Evolutionary conservation across 805 yeast species (phyloP).

Genomic region (Ogataea trehalophila): DNA sequence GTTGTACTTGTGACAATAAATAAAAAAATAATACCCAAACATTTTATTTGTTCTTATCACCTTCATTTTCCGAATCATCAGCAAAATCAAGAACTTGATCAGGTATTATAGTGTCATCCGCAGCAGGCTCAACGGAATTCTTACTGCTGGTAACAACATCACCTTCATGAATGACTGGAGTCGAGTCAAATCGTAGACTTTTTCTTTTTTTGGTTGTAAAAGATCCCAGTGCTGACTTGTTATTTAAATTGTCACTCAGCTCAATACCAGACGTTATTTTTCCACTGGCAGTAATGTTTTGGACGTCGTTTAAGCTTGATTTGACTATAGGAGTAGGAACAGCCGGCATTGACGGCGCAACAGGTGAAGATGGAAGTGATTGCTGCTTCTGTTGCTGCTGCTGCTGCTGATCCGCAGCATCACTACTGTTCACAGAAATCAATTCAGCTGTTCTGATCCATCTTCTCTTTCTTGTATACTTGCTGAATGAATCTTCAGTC

Average conservation of each 20-base stretch:
- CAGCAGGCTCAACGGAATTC: background rate
- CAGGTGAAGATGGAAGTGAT: conserved; percentile 3
- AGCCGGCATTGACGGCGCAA: conserved; percentile 1
- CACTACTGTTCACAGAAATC: conserved; percentile 34
- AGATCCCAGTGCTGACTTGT: background rate
- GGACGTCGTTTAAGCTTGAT: conserved; percentile 15
- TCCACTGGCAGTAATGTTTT: conserved; percentile 20
- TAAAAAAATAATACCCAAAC: no score
- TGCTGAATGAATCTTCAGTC: conserved; percentile 81
- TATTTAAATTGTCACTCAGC: background rate
- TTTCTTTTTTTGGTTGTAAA: conserved; percentile 19
- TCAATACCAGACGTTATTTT: conserved; percentile 16
- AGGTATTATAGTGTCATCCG: background rate
- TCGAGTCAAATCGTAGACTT: conserved; percentile 24
- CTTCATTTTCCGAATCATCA: background rate
- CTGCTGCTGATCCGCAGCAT: background rate
- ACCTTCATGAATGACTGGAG: conserved; percentile 14
- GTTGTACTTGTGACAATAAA: no score
- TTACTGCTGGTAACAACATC: conserved; percentile 1
- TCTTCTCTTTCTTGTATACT: conserved; percentile 89
- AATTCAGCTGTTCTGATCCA: conserved; percentile 95
- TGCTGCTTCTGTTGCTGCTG: background rate
- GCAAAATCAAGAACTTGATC: background rate
- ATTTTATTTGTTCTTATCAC: background rate
- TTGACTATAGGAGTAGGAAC: conserved; percentile 4